Base-by-base conservation (phyloP, 352 stramenopile species). In the Phytophthora aleatoria region DNA sequence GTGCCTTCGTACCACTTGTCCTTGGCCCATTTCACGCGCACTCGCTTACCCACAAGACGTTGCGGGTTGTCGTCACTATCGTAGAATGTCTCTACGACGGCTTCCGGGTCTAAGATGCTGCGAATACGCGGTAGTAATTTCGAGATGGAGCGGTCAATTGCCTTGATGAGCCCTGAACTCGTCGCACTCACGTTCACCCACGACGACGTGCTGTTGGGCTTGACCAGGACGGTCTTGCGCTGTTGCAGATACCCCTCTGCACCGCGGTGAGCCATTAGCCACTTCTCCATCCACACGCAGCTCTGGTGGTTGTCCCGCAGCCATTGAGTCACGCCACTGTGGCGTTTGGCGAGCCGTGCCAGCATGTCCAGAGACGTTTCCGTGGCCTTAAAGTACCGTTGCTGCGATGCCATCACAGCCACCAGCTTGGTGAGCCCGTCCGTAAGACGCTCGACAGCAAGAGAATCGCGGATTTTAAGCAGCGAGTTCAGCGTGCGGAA, bases 361-460 rank as follows among this genome's bases (percentile, higher is more conserved):
- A 96, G 71, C 89, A 96, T 96, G 30, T 96, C 87, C 24, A 96
- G 82, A 10, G 87, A 91, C 13, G 84, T 85, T 50, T 95, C 87
- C 0, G 89, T 95, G 3, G 87, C 87, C 64, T 95, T 95, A 75
- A 86, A 95, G 48, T 85, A 96, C 24, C 78, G 79, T 64, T 96
- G 89, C 63, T 96, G 87, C 11, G 85, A 94, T 35, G 84, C 84
- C 73, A 96, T 89, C 6, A 94, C 78, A 0, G 84, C 85, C 35
- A 95, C 35, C 1, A 96, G 48, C 52, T 85, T 83, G 1, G 82
- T 91, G 57, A 96, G 86, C 1, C 73, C 77, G 33, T 94, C 85
- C 2, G 57, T 76, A 13, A 96, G 50, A 12, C 89, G 85, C 52
- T 91, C 80, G 2, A 30, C 48, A 10, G 81, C 68, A 7, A 95